phyloP scores from a whole-genome alignment of 208 protist genomes.

The Angomonas desouzai region DNA sequence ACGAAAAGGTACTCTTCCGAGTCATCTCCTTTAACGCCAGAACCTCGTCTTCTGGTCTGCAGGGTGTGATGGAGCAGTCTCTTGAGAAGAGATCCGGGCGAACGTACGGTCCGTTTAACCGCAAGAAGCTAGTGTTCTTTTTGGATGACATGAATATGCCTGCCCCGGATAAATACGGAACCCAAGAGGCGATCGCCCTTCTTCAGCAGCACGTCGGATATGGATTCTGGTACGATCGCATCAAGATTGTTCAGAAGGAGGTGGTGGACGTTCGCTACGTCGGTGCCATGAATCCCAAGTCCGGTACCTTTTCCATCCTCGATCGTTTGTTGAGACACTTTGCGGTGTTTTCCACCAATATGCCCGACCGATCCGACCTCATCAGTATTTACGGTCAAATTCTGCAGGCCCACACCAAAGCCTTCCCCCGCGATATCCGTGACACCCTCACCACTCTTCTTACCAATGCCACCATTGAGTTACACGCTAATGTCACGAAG shows the following conservation, averaged over 20 bases:
- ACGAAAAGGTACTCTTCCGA: conserved; percentile 90
- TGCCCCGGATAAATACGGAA: conserved; percentile 97
- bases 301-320: conserved; percentile 97
- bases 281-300: conserved; percentile 98
- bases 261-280: conserved; percentile 95
- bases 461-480: conserved; percentile 91
- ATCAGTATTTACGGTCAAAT: conserved; percentile 95
- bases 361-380: conserved; percentile 90
- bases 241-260: conserved; percentile 94
- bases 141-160: conserved; percentile 99
- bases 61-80: conserved; percentile 95
- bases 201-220: conserved; percentile 98
- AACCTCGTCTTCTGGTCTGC: conserved; percentile 89
- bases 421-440: conserved; percentile 84
- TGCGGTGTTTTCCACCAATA: conserved; percentile 94
- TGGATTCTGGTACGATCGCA: conserved; percentile 97
- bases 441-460: conserved; percentile 83
- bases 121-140: conserved; percentile 97
- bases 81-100: conserved; percentile 97
- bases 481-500: conserved; percentile 87
- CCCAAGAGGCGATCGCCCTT: conserved; percentile 96
- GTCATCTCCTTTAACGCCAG: conserved; percentile 97
- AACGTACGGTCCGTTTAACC: conserved; percentile 94
- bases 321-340: conserved; percentile 96
- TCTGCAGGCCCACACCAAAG: conserved; percentile 88